Conservation (phyloP, 352 stramenopile species). For the Phytophthora agathidicida region DNA sequence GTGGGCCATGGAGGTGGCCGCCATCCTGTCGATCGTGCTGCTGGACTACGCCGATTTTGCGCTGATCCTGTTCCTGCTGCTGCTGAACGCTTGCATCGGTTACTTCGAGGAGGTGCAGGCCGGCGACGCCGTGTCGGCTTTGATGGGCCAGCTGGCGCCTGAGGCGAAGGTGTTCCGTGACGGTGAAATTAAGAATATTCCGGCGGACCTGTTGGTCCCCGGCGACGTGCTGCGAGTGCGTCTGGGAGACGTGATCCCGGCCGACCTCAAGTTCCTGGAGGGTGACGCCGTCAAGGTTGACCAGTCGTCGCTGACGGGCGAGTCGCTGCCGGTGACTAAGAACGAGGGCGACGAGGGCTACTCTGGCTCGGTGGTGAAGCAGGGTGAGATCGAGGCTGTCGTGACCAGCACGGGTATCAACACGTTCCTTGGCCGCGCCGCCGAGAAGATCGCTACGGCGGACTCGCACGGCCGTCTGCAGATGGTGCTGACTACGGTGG, state of each 20-base stretch:
- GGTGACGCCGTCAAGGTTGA: conserved; percentile 87
- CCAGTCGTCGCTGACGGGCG: conserved; percentile 93
- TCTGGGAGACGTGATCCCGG: conserved; percentile 92
- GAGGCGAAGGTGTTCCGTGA: conserved; percentile 87
- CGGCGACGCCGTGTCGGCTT: conserved; percentile 84
- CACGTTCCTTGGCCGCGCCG: conserved; percentile 92
- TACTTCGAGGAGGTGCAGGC: conserved; percentile 89
- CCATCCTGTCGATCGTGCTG: conserved; percentile 76
- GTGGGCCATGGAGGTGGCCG: conserved; percentile 82
- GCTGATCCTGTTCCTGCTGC: conserved; percentile 71
- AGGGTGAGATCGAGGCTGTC: conserved; percentile 91
- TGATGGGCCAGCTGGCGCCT: conserved; percentile 90
- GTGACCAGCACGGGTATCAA: conserved; percentile 88
- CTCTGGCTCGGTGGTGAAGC: conserved; percentile 86
- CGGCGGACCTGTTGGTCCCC: conserved; percentile 70
- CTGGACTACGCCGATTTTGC: conserved; percentile 81
- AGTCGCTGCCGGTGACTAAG: conserved; percentile 94
- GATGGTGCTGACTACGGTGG: conserved; percentile 94
- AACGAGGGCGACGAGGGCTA: conserved; percentile 77
- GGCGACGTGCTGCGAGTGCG: conserved; percentile 78
- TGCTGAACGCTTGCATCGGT: conserved; percentile 78
- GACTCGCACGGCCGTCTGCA: conserved; percentile 88
- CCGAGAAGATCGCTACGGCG: conserved; percentile 73
- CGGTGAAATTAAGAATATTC: conserved; percentile 72
- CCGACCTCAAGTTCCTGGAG: conserved; percentile 89